A percentile compares a stretch with the other conserved stretches of the same genome.
Conservation (phyloP, 2,329 filamentous ascomycete species). For the Phyllachora maydis region DNA sequence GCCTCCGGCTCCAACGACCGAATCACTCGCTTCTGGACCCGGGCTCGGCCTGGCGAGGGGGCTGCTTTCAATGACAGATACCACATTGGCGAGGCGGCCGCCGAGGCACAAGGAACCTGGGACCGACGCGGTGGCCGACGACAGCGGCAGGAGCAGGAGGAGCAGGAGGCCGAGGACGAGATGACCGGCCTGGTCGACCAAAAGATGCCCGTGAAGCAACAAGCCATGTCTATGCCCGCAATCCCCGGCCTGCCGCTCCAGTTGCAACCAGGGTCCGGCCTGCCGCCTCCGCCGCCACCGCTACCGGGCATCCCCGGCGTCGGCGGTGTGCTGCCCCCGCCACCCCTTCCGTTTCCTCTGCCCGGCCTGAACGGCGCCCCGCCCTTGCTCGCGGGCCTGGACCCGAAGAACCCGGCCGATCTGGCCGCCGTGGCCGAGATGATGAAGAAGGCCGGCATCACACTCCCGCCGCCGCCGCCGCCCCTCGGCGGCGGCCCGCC, state of each 20-base stretch:
- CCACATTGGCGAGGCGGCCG: constrained; percentile 84
- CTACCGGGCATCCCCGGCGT: constrained; percentile 24
- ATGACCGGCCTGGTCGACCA: constrained; percentile 85
- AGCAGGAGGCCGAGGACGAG: constrained; percentile 85
- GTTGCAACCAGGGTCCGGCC: constrained; percentile 7
- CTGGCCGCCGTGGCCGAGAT: constrained; percentile 39
- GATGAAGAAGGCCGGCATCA: constrained; percentile 44
- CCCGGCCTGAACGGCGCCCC: constrained; percentile 25
- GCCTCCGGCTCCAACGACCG: constrained; percentile 93
- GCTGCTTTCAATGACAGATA: constrained; percentile 81
- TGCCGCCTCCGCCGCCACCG: constrained; percentile 12
- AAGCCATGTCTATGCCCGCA: constrained; percentile 28
- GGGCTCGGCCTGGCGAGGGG: constrained; percentile 71
- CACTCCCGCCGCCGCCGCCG: constrained; percentile 31
- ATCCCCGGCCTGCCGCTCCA: constrained; percentile 38
- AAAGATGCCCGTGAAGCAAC: constrained; percentile 47
- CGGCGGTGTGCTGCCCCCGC: too few species aligned
- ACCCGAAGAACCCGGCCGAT: constrained; percentile 38
- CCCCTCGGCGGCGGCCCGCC: constrained; percentile 9
- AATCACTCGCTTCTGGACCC: constrained; percentile 92
- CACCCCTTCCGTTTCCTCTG: constrained; percentile 29
- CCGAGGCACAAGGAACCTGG: constrained; percentile 89
- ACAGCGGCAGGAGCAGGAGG: constrained; percentile 77
- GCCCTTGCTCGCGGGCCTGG: constrained; percentile 29
- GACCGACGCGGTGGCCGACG: constrained; percentile 59